Percentiles rank a stretch among this genome's conserved stretches.
phyloP scores from a whole-genome alignment of 768 basidiomycete genomes.

The Favolaschia claudopus region DNA sequence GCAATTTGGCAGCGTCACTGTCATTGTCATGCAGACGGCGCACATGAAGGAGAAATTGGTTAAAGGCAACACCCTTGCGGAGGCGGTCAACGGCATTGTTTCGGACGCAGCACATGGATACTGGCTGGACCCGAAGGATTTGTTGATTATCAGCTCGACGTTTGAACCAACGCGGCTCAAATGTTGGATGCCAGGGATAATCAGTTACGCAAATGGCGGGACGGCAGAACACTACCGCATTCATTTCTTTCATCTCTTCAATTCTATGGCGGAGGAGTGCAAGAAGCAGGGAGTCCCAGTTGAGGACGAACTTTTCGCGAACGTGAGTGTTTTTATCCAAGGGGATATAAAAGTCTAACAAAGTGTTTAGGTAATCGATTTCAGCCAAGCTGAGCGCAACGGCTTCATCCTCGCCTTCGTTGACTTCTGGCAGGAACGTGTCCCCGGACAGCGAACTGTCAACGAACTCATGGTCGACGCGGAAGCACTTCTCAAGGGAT shows the following conservation, averaged over 20 bases:
- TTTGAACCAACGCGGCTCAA: too few species aligned
- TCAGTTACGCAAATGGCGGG: too few species aligned
- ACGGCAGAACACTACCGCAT: conserved; percentile 34
- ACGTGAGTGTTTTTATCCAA: not conserved
- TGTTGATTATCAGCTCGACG: too few species aligned
- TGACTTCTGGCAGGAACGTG: conserved; percentile 25
- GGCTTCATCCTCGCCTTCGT: conserved; percentile 42
- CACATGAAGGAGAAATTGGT: too few species aligned
- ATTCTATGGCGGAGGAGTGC: conserved; percentile 34
- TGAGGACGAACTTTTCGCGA: not conserved
- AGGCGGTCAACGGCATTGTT: too few species aligned
- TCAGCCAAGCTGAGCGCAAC: conserved; percentile 39
- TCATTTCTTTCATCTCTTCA: conserved; percentile 39
- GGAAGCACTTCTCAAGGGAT: conserved; percentile 31
- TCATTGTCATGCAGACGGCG: too few species aligned
- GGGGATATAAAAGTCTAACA: not conserved
- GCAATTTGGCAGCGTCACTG: too few species aligned
- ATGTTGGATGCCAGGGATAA: too few species aligned
- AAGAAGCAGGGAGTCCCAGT: conserved; percentile 10
- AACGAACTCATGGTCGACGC: conserved; percentile 19
- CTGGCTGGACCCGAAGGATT: too few species aligned
- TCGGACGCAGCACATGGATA: too few species aligned
- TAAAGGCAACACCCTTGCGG: too few species aligned
- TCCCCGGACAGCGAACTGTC: not conserved
- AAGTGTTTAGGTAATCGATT: conserved; percentile 37